Evolutionary conservation across 306 rosid species (phyloP).

Genomic region (Castanea crenata): DNA sequence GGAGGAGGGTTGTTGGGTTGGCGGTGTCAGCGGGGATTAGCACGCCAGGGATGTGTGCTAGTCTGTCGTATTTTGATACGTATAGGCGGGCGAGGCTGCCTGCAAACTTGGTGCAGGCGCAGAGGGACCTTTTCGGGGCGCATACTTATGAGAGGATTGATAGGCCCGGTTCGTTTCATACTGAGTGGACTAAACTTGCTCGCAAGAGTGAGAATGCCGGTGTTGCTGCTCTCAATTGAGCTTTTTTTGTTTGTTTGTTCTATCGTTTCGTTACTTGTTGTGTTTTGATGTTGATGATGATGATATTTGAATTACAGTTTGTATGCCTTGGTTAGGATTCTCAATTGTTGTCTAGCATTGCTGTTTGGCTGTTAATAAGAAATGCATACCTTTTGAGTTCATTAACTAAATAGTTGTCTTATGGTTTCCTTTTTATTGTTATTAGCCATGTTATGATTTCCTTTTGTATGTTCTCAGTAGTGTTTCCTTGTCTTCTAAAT

Average conservation of each 20-base stretch:
- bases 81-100: constrained; percentile 86
- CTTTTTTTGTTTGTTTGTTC: neutral
- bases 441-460: neutral
- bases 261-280: constrained; percentile 29
- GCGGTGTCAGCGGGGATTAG: constrained; percentile 85
- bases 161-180: constrained; percentile 81
- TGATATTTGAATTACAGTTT: constrained; percentile 29
- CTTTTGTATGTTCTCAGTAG: neutral
- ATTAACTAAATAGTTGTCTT: neutral
- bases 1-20: constrained; percentile 92
- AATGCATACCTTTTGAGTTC: constrained; percentile 38
- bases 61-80: constrained; percentile 87
- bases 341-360: constrained; percentile 31
- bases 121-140: constrained; percentile 93
- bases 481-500: neutral
- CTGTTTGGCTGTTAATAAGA: constrained; percentile 44
- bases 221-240: constrained; percentile 60
- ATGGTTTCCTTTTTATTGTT: neutral
- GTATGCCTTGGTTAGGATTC: constrained; percentile 40
- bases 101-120: constrained; percentile 96
- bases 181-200: constrained; percentile 92
- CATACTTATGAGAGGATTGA: constrained; percentile 88
- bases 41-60: constrained; percentile 97
- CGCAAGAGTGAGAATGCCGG: constrained; percentile 47
- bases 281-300: constrained; percentile 13